A percentile compares a stretch with the other conserved stretches of the same genome.
phyloP scores from a whole-genome alignment of 1,139 yeast species.

The Eremothecium cymbalariae region DNA sequence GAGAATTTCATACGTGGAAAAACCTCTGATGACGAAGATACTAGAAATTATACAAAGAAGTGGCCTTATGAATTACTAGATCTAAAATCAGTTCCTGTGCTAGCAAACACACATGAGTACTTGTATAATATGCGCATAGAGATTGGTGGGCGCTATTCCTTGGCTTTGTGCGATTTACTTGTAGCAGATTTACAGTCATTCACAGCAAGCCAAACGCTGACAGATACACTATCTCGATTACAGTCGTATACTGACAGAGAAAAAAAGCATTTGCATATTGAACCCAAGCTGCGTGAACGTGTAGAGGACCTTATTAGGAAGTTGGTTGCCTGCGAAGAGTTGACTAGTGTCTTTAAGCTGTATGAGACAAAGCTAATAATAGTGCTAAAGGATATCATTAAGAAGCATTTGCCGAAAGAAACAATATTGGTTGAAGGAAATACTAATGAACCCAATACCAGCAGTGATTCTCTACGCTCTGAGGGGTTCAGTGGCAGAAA shows the following conservation, averaged over 20 bases:
- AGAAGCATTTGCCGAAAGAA: conserved; percentile 48
- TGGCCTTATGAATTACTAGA: conserved; percentile 48
- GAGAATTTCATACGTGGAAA: conserved; percentile 54
- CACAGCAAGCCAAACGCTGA: conserved; percentile 45
- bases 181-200: conserved; percentile 47
- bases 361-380: conserved; percentile 62
- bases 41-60: conserved; percentile 35
- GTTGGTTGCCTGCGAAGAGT: conserved; percentile 53
- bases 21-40: conserved; percentile 26
- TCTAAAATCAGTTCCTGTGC: conserved; percentile 50
- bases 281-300: conserved; percentile 22
- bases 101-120: conserved; percentile 46
- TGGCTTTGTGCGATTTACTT: conserved; percentile 47
- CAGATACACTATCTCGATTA: conserved; percentile 49
- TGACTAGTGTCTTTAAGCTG: conserved; percentile 53
- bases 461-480: neutral
- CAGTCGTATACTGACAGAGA: conserved; percentile 24
- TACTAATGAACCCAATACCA: neutral
- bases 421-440: conserved; percentile 13
- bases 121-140: conserved; percentile 44
- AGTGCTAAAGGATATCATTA: conserved; percentile 68
- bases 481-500: neutral
- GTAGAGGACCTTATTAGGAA: conserved; percentile 45
- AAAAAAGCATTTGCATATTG: conserved; percentile 19
- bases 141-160: conserved; percentile 62